Base-by-base conservation (phyloP, 2,329 filamentous ascomycete genomes). In the Botrytis aclada region DNA sequence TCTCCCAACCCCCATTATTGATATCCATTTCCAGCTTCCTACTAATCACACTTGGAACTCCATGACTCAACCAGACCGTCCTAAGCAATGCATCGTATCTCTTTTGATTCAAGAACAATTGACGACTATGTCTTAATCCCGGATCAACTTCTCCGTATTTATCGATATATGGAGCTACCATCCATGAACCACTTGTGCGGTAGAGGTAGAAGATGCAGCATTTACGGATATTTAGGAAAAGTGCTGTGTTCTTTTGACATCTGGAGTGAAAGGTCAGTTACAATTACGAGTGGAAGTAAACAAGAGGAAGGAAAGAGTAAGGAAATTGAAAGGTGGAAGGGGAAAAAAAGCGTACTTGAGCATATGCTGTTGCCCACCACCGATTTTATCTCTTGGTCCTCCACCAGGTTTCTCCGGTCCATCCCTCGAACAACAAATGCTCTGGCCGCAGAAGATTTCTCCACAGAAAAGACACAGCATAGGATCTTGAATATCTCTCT, bases 1-100 rank as follows among this genome's bases (percentile, higher is more conserved):
- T 98, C 84, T 99, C 96, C 96, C 96, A 99, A 0, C 96, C 96
- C 0, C 96, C 96, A 78, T 94, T 98, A 81, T 99, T 99, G 62
- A 98, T 94, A 82, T 99, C 96, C 22, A 93, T 92, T 84, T 99
- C 96, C 77, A 99, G 83, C 82, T 94, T 95, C 77, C 96, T 87
- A 76, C 92, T 93, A 80, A 99, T 97, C 64, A 94, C 90, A 77
- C 93, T 97, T 51, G 95, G 95, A 41, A 99, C 89, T 7, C 92
- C 91, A 78, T 98, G 94, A 67, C 90, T 89, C 74, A 98, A 85
- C 91, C 97, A 98, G 61, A 95, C 90, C 77, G 91, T 93, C 69
- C 96, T 87, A 73, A 98, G 86, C 82, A 98, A 87, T 51, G 91
- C 90, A 82, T 99, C 96, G 82, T 98, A 99, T 77, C 96, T 87